Evolutionary conservation across 768 basidiomycete species (phyloP), one percentile per base, ranked within the genome.

Genomic region (Podaxis mareebaensis): DNA sequence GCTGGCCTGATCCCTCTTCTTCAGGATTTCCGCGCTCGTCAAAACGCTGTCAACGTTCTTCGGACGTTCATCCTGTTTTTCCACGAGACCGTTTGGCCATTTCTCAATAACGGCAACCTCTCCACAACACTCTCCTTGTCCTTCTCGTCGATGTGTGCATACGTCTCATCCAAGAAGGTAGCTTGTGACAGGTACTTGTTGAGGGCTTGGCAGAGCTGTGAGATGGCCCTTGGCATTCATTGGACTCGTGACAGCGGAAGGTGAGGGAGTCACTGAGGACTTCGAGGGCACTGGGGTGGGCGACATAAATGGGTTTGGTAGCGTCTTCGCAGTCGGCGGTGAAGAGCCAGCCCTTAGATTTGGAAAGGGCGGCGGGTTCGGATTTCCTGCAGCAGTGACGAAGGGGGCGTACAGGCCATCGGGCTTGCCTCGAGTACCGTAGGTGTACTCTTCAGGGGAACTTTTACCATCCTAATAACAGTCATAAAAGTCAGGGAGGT

Each of bases 311-410:
- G 0, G 95, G 96, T 78, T 99, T 99, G 72, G 85, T 86, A 40
- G 96, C 92, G 64, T 98, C 95, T 78, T 98, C 96, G 68, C 84
- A 96, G 86, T 98, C 96, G 65, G 98, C 96, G 42, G 88, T 85
- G 87, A 98, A 99, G 33, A 99, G 83, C 96, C 96, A 99, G 73
- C 96, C 93, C 75, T 99, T 96, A 4, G 93, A 88, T 66, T 89
- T 89, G 62, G 83, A 79, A 33, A 95, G 82, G 52, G 87, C 84
- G 22, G 71, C 77, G 30, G 93, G 79, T 65, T 85, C 85, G 65
- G 85, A 75, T 79, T 95, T 96, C 79, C 98, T 96, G 13, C 74
- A 0, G 87, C 56, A 71, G 90, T 83, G 58, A 91, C 91, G 76
- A 82, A 99, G 13, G 85, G 53, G 17, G 89, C 87, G 71, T 92